Evolutionary conservation across 164 flowering plant species (phyloP).

Genomic region (Litsea cubeba): DNA sequence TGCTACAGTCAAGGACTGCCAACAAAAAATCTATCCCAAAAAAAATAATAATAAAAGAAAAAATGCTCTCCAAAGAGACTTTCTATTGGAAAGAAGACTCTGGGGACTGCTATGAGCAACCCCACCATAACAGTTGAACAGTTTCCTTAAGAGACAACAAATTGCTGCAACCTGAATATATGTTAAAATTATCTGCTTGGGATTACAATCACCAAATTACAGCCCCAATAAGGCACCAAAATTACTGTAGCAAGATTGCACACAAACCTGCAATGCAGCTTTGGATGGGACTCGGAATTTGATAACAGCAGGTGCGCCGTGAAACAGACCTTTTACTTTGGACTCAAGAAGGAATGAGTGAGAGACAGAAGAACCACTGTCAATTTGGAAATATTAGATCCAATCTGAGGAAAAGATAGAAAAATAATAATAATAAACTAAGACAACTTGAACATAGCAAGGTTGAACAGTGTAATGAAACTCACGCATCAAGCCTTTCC

Average conservation of each 20-base stretch:
- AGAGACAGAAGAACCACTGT: slow-evolving; percentile 71
- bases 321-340: slow-evolving; percentile 50
- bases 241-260: slow-evolving; percentile 4
- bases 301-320: slow-evolving; percentile 74
- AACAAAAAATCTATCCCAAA: too few species aligned
- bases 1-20: not conserved
- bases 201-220: not conserved
- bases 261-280: slow-evolving; percentile 67
- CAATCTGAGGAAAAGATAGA: not conserved
- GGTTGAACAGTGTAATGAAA: slow-evolving; percentile 6
- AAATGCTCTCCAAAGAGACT: too few species aligned
- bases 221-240: not conserved
- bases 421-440: not conserved
- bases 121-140: too few species aligned
- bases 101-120: too few species aligned
- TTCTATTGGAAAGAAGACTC: too few species aligned
- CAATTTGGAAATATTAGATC: not conserved
- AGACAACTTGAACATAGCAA: not conserved
- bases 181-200: too few species aligned
- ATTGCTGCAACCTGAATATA: too few species aligned
- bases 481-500: slow-evolving; percentile 96
- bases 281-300: slow-evolving; percentile 83
- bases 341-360: slow-evolving; percentile 82
- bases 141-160: too few species aligned
- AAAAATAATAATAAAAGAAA: too few species aligned